Evolutionary conservation across 2,329 filamentous ascomycete genomes (phyloP), one percentile per base, ranked within the genome.

Genomic region (Amesomyces nigricolor): DNA sequence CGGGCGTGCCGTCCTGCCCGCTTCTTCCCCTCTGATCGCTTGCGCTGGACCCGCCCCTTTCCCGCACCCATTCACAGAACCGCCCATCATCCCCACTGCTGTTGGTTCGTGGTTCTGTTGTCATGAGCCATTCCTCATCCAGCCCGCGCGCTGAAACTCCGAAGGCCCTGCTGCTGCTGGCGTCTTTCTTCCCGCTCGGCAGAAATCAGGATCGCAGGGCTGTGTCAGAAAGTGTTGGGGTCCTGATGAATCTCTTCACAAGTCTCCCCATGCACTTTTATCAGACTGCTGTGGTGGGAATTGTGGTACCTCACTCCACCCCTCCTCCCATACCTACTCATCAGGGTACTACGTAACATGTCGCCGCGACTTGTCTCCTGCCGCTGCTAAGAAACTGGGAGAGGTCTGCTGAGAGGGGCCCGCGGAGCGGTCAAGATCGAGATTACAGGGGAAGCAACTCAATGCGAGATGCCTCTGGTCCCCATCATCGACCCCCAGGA

Each of bases 101-200:
- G 44, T 48, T 51, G 29, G 30, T 35, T 51, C 45, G 30, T 40
- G 42, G 42, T 47, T 17, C 38, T 51, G 49, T 53, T 61, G 49
- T 35, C 52, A 54, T 46, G 48, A 56, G 51, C 52, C 59, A 61
- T 57, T 57, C 51, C 56, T 50, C 51, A 56, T 54, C 52, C 35
- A 58, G 56, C 50, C 38, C 45, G 48, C 56, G 39, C 49, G 35
- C 47, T 47, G 51, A 51, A 48, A 51, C 51, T 61, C 54, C 54
- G 49, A 55, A 52, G 56, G 47, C 47, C 56, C 46, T 53, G 26
- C 49, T 49, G 19, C 39, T 53, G 40, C 29, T 45, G 32, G 22
- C 30, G 52, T 44, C 53, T 58, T 51, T 48, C 61, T 59, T 62
- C 61, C 55, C 59, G 58, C 58, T 59, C 61, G 61, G 59, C 61